Evolutionary conservation across 2,329 filamentous ascomycete genomes (phyloP).

Genomic region (Trichoderma sp.): DNA sequence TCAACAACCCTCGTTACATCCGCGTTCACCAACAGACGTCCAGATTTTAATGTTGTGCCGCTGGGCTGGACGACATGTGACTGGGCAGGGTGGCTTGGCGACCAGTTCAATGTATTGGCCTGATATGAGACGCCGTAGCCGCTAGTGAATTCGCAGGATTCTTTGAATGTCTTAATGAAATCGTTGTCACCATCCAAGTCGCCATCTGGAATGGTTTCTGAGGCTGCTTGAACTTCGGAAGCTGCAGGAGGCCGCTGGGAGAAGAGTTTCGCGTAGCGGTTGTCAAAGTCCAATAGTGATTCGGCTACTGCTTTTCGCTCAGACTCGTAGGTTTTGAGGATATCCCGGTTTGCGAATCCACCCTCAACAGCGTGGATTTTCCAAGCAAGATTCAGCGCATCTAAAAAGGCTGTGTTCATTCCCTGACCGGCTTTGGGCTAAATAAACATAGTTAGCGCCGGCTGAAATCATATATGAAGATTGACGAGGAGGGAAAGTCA

Average conservation of each 20-base stretch:
- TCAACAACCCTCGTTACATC: constrained; percentile 87
- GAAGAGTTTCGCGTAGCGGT: constrained; percentile 87
- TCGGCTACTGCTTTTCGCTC: constrained; percentile 87
- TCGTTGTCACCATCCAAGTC: constrained; percentile 59
- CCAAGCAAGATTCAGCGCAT: constrained; percentile 90
- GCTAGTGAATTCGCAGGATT: constrained; percentile 87
- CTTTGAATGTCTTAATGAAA: constrained; percentile 89
- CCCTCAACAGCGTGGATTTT: constrained; percentile 91
- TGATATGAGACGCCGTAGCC: constrained; percentile 89
- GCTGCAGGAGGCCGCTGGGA: constrained; percentile 75
- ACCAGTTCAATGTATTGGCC: constrained; percentile 85
- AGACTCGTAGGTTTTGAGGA: constrained; percentile 82
- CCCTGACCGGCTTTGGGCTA: constrained; percentile 77
- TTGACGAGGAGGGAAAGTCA: constrained; percentile 15
- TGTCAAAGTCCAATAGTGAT: constrained; percentile 82
- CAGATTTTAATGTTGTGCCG: constrained; percentile 69
- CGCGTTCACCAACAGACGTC: constrained; percentile 75
- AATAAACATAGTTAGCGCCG: constrained; percentile 42
- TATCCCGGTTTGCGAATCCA: constrained; percentile 74
- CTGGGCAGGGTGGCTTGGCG: constrained; percentile 69
- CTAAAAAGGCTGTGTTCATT: constrained; percentile 79
- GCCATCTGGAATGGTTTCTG: constrained; percentile 38
- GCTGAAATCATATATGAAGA: constrained; percentile 40
- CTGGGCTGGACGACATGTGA: constrained; percentile 70
- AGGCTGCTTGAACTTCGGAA: constrained; percentile 70